phyloP scores from a whole-genome alignment of 345 rosid species.

The Eucalyptus albens region DNA sequence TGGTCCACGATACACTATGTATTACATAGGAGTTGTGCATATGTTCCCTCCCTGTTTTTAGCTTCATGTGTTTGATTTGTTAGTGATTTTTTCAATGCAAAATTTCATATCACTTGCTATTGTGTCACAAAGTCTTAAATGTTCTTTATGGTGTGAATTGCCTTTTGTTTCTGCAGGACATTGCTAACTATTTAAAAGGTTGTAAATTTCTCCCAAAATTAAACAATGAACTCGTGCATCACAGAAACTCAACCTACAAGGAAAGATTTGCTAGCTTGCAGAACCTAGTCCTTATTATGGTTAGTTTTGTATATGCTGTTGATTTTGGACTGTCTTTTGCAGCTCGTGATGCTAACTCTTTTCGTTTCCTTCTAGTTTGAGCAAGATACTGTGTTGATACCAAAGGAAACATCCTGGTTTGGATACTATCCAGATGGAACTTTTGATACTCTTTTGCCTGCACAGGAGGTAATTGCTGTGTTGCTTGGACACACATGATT shows the following conservation, averaged over 20 bases:
- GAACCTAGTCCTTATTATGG: constrained; percentile 78
- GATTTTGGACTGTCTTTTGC: neutral
- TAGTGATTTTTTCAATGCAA: neutral
- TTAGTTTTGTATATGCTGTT: constrained; percentile 1
- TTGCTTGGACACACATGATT: neutral
- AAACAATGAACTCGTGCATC: constrained; percentile 41
- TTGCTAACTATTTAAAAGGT: constrained; percentile 37
- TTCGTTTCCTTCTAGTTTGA: constrained; percentile 42
- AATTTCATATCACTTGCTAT: neutral
- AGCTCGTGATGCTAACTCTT: neutral
- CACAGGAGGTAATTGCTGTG: constrained; percentile 38
- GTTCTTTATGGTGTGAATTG: too few species aligned
- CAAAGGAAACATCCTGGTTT: constrained; percentile 82
- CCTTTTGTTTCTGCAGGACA: constrained; percentile 7
- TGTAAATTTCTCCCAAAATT: constrained; percentile 70
- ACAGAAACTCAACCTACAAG: constrained; percentile 62
- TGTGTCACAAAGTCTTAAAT: too few species aligned
- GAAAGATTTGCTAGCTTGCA: constrained; percentile 61
- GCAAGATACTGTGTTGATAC: constrained; percentile 61
- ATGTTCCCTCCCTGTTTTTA: neutral
- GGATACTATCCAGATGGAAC: constrained; percentile 78
- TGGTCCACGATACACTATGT: fast-evolving
- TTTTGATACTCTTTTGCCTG: constrained; percentile 38
- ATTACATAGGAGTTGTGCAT: neutral
- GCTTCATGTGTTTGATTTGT: neutral